Percentiles rank a stretch among this genome's conserved stretches.
Conservation (phyloP, 306 rosid species). For the Dryas drummondii region DNA sequence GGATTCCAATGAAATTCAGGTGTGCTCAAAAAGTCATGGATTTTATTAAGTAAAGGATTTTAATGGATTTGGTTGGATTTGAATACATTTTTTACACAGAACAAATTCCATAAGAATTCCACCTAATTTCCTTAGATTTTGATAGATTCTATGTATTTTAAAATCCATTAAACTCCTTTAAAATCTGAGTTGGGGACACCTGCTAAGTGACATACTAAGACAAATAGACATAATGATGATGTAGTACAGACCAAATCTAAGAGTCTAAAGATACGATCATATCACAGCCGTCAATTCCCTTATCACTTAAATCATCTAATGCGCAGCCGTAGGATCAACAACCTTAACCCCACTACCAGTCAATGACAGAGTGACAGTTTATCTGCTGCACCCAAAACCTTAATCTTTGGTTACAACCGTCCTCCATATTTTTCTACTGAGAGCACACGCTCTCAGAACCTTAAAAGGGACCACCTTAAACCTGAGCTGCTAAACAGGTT, state of each 20-base stretch:
- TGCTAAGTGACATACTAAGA: no score
- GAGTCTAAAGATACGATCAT: background rate
- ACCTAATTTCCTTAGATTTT: no score
- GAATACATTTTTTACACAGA: no score
- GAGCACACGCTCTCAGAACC: background rate
- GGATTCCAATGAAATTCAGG: no score
- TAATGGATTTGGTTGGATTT: no score
- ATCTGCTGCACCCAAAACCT: slow-evolving; percentile 22
- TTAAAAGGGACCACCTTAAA: background rate
- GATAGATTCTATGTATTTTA: no score
- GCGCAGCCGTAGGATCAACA: background rate
- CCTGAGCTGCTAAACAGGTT: slow-evolving; percentile 5
- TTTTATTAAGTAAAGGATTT: no score
- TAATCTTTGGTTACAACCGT: slow-evolving; percentile 11
- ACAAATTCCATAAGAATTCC: no score
- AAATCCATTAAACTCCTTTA: no score
- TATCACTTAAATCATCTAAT: background rate
- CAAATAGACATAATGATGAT: background rate
- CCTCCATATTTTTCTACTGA: background rate
- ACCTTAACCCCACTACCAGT: background rate
- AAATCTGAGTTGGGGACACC: no score
- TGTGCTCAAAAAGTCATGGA: no score
- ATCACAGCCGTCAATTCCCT: background rate
- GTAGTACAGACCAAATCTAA: background rate
- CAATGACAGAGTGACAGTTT: no score